Conservation (phyloP, 331 rosid genomes). For the Erythrophleum ivorense region DNA sequence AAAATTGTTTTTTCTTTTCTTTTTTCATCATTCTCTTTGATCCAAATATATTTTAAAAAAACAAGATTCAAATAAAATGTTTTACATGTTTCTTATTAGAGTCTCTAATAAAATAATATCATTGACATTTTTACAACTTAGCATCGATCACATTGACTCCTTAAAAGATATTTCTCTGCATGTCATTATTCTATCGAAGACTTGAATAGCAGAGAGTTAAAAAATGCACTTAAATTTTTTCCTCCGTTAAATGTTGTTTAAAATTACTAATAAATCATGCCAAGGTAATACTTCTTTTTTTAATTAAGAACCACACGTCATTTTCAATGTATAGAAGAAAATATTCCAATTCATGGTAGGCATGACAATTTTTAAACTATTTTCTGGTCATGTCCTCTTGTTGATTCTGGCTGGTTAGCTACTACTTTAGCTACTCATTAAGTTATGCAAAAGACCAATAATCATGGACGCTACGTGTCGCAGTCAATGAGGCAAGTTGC, state of each 20-base stretch:
- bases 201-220: background rate
- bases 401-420: background rate
- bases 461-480: constrained; percentile 7
- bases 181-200: background rate
- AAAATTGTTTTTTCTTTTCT: background rate
- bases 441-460: background rate
- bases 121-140: background rate
- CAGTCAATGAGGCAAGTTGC: constrained; percentile 1
- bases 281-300: background rate
- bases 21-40: too few species aligned
- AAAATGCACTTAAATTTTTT: background rate
- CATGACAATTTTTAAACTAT: background rate
- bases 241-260: background rate
- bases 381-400: background rate
- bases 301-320: background rate
- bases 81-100: too few species aligned
- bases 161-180: background rate
- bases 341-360: background rate
- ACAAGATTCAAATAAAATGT: too few species aligned
- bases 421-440: background rate
- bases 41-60: too few species aligned
- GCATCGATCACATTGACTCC: background rate
- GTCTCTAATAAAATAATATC: too few species aligned
- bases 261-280: background rate
- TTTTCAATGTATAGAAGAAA: background rate